A percentile compares a stretch with the other conserved stretches of the same genome.
These are phyloP conservation scores for Solanum bulbocastanum DNA, from an alignment of 257 asterid genomes.

Conservation along the genomic window DNA sequence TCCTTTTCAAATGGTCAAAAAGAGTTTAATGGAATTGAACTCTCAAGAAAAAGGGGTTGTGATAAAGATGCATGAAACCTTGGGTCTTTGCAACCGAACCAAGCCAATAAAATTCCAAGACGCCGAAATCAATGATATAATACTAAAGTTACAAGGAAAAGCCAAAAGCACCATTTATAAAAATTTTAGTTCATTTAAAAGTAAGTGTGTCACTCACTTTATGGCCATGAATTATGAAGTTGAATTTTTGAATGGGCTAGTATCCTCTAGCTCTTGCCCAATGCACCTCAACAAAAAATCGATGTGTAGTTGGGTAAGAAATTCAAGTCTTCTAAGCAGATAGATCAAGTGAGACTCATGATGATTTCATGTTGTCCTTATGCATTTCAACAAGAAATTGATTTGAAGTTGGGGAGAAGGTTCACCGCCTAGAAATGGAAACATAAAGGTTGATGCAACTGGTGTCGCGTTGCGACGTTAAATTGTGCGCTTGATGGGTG, in stretches of 20 bases:
- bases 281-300: background rate
- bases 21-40: background rate
- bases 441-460: background rate
- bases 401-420: background rate
- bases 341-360: background rate
- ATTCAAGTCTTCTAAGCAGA: background rate
- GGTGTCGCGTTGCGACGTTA: no score
- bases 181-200: no score
- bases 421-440: background rate
- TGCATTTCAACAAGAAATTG: background rate
- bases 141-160: background rate
- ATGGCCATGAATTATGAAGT: background rate
- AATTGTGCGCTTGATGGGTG: no score
- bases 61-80: background rate
- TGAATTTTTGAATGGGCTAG: background rate
- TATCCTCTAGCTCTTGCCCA: background rate
- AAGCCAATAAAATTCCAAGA: background rate
- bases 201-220: background rate
- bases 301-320: background rate
- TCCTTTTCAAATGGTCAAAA: background rate
- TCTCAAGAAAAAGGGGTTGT: background rate
- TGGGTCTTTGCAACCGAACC: background rate
- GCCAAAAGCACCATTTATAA: background rate
- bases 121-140: no score
- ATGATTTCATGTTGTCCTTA: no score